Evolutionary conservation across 352 stramenopile species (phyloP).

Genomic region (Phytophthora fragariaefolia): DNA sequence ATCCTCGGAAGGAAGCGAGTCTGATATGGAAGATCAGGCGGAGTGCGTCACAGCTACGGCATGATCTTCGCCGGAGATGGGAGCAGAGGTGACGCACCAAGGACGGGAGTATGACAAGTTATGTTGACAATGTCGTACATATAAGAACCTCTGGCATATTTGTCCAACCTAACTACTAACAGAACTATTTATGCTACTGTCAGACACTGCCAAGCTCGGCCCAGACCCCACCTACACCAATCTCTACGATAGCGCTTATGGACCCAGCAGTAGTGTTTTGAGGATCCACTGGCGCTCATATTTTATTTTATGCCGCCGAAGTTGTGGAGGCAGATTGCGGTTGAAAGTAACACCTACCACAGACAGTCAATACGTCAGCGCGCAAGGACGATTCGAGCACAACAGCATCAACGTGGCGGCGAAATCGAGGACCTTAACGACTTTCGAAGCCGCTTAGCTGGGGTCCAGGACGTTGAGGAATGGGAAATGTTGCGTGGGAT

Average conservation of each 20-base stretch:
- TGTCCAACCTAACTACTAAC: slow-evolving; percentile 7
- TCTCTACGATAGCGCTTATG: slow-evolving; percentile 6
- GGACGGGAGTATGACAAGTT: slow-evolving; percentile 16
- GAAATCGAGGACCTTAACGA: too few species aligned
- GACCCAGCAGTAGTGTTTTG: slow-evolving; percentile 7
- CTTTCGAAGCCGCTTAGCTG: too few species aligned
- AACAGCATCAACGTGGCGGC: neutral
- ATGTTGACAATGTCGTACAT: slow-evolving; percentile 11
- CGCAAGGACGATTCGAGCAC: neutral
- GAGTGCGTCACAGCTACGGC: too few species aligned
- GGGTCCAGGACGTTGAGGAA: neutral
- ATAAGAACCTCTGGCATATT: neutral
- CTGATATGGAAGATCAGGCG: too few species aligned
- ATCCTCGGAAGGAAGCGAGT: too few species aligned
- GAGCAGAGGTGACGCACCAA: too few species aligned
- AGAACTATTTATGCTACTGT: neutral
- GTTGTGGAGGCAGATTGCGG: slow-evolving; percentile 12
- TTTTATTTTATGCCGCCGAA: slow-evolving; percentile 22
- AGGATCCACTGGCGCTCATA: slow-evolving; percentile 12
- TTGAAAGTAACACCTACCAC: neutral
- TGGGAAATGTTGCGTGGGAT: neutral
- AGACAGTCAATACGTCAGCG: neutral
- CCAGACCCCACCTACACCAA: neutral
- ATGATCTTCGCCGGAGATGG: too few species aligned
- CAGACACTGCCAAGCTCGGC: slow-evolving; percentile 7